Percentiles rank a stretch among this genome's conserved stretches.
Evolutionary conservation across 2,329 filamentous ascomycete genomes (phyloP).

Genomic region (Sporothrix schenckii): DNA sequence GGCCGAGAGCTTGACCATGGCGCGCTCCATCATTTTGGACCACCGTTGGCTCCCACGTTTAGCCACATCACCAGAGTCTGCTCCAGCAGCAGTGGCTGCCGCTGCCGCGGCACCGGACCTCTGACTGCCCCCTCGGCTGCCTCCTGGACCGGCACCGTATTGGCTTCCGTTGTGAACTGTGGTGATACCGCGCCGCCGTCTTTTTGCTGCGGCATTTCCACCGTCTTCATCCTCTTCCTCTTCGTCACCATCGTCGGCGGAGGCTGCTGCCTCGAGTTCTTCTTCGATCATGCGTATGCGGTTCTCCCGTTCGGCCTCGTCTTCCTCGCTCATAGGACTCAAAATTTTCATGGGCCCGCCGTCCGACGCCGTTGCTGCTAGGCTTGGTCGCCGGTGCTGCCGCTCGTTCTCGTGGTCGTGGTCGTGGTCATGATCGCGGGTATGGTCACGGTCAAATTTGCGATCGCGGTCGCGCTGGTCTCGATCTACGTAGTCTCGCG

Average conservation of each 20-base stretch:
- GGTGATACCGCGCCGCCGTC: constrained; percentile 41
- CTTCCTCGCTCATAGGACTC: constrained; percentile 83
- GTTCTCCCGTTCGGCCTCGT: constrained; percentile 64
- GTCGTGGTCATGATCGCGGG: constrained; percentile 11
- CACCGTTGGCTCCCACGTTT: constrained; percentile 54
- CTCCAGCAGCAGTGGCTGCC: not conserved
- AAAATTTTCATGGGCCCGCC: constrained; percentile 67
- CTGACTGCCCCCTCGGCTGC: constrained; percentile 8
- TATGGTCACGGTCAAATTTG: constrained; percentile 7
- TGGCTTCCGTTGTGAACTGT: constrained; percentile 10
- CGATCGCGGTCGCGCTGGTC: constrained; percentile 15
- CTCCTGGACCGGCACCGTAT: not conserved
- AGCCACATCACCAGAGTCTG: not conserved
- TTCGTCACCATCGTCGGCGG: constrained; percentile 48
- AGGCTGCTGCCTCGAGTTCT: constrained; percentile 39
- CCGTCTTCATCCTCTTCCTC: constrained; percentile 48
- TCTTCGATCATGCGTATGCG: constrained; percentile 48
- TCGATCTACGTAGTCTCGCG: constrained; percentile 15
- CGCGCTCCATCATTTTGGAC: constrained; percentile 80
- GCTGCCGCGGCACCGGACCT: not conserved
- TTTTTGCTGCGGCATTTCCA: constrained; percentile 47
- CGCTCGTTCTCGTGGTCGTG: not conserved
- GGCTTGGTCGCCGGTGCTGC: constrained; percentile 27
- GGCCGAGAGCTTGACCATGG: constrained; percentile 84
- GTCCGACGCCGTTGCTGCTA: constrained; percentile 23